Evolutionary conservation across 2,329 filamentous ascomycete genomes (phyloP), one percentile per base, ranked within the genome.

Genomic region (Sarocladium oryzae): DNA sequence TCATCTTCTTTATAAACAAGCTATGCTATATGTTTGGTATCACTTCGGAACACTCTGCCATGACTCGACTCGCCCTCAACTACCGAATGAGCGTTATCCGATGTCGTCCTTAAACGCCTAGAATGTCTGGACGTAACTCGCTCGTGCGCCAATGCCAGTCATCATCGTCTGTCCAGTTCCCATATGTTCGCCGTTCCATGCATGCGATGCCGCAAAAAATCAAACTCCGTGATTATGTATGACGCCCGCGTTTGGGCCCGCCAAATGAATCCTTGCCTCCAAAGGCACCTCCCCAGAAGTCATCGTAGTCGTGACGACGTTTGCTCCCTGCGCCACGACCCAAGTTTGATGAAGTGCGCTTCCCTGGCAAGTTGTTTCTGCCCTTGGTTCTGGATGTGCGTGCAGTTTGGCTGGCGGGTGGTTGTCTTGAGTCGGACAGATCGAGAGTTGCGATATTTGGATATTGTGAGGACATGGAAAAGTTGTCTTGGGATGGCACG

Each of bases 221-320:
- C 21, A 38, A 50, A 30, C n/a, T 50, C 54, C 51, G 56, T 53
- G 23, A 36, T 66, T 58, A 70, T 52, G 64, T 56, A 56, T 81
- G 77, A 49, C 78, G 70, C 50, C 67, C 72, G 52, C 79, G 69
- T 63, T 82, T 82, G 37, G 69, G 67, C 66, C 68, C 69, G 13
- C 74, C 72, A 56, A 77, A 77, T 30, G 73, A 64, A 54, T 88
- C 85, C 61, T 85, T 85, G 38, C 79, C 79, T 53, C 77, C 77
- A 49, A 86, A 65, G 56, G 80, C 82, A 50, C 81, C 80, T 7
- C 89, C 86, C 62, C 90, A 90, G 51, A 89, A 83, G 60, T 91
- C 87, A 21, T 82, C 80, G 60, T 88, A 78, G 58, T 87, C 85
- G 58, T 88, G 77, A 59, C 86, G 80, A 37, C 87, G 78, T 66